A percentile compares a stretch with the other conserved stretches of the same genome.
These are phyloP conservation scores for Neurospora sp. DNA, from an alignment of 495 filamentous ascomycete species.

Conservation along the genomic window DNA sequence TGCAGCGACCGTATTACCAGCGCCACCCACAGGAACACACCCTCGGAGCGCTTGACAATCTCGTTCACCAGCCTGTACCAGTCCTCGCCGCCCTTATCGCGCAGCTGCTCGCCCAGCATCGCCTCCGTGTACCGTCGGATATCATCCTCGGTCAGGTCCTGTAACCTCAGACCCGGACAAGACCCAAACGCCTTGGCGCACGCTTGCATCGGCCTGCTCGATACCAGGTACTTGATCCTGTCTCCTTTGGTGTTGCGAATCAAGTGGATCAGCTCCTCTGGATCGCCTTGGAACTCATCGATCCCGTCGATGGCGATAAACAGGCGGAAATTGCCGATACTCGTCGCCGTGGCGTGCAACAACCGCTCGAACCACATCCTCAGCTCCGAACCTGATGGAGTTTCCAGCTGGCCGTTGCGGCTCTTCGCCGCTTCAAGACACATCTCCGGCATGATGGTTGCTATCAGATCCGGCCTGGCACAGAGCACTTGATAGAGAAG, in stretches of 20 bases:
- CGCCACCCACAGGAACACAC: not conserved
- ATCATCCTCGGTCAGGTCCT: not conserved
- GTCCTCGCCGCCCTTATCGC: not conserved
- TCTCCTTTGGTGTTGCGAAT: not conserved
- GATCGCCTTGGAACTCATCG: conserved; percentile 31
- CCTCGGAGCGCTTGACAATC: not conserved
- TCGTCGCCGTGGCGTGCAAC: not conserved
- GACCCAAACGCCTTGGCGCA: not conserved
- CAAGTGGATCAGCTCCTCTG: conserved; percentile 5
- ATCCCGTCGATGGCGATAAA: conserved; percentile 40
- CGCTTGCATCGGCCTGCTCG: not conserved
- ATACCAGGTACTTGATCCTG: not conserved
- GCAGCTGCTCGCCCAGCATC: not conserved
- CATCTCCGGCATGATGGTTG: not conserved
- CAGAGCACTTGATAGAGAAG: not conserved
- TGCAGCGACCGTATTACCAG: not conserved
- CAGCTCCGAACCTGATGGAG: not conserved
- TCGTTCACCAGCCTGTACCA: not conserved
- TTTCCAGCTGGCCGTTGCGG: not conserved
- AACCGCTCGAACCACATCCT: not conserved
- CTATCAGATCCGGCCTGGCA: not conserved
- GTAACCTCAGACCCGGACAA: not conserved
- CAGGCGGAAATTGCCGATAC: not conserved
- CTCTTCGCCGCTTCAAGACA: not conserved
- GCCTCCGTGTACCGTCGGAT: not conserved